Conservation (phyloP, 2,329 filamentous ascomycete genomes). For the Xenosphaeropsis pyriputrescens region DNA sequence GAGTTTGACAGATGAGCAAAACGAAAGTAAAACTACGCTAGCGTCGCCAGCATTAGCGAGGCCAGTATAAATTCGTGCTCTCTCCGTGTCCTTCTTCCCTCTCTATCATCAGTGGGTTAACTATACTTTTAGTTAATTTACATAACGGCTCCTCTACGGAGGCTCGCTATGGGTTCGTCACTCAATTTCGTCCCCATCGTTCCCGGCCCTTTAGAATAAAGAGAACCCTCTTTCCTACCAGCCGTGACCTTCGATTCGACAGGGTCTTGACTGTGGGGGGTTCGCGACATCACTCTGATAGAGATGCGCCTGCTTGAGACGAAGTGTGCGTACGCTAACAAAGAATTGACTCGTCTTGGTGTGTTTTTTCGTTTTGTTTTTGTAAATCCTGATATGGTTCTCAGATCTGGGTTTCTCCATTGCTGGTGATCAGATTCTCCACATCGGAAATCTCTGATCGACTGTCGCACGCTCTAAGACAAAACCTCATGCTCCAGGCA, state of each 20-base stretch:
- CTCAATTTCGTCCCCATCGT: constrained; percentile 23
- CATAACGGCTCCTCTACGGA: constrained; percentile 23
- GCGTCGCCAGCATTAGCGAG: too few species aligned
- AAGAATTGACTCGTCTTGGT: too few species aligned
- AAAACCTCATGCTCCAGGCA: too few species aligned
- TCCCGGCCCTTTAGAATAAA: constrained; percentile 25
- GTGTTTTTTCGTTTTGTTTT: too few species aligned
- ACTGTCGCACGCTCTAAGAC: not conserved
- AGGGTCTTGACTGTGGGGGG: constrained; percentile 25
- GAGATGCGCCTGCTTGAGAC: not conserved
- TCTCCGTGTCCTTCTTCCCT: constrained; percentile 1
- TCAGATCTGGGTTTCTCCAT: too few species aligned
- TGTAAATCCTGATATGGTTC: too few species aligned
- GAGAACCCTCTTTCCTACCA: constrained; percentile 27
- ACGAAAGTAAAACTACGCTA: too few species aligned
- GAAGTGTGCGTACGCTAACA: not conserved
- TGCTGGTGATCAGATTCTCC: too few species aligned
- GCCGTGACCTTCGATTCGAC: constrained; percentile 18
- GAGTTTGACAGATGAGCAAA: too few species aligned
- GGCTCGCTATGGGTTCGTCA: constrained; percentile 24
- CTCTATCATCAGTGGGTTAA: constrained; percentile 21
- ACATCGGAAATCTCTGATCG: not conserved
- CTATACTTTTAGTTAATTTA: constrained; percentile 17
- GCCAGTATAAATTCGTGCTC: too few species aligned
- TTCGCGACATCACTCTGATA: constrained; percentile 18